Evolutionary conservation across 2,329 filamentous ascomycete genomes (phyloP), one percentile per base, ranked within the genome.

Genomic region (Trichoderma brevicompactum): DNA sequence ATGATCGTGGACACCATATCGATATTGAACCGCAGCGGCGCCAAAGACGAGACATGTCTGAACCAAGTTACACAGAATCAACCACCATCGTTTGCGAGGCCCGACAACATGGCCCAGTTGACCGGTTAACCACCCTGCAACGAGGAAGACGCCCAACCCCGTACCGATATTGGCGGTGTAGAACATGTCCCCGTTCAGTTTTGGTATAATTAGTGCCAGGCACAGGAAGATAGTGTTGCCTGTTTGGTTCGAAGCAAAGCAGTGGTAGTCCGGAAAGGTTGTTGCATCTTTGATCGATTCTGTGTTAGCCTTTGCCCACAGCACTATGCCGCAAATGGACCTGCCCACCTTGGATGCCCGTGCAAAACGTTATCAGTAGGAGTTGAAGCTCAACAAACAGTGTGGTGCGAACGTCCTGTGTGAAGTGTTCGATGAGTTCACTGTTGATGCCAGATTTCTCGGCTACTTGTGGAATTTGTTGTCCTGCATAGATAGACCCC

Each of bases 191-290:
- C 79, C 78, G 68, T 82, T 76, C 66, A 83, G 74, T 41, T 80
- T 72, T 8, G 84, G 82, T 36, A 83, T 70, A 41, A 83, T 75
- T 64, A 87, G 77, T 36, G 84, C 85, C 10, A 84, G 71, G 65
- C 81, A 76, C 8, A 88, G 79, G 70, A 89, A 83, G 55, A 89
- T 82, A 2, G 86, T 88, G 75, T 89, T 89, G 66, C 87, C 87
- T 0, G 87, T 89, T 71, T 89, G 86, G 73, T 89, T 89, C 36
- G 85, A 87, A 13, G 84, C 83, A 73, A 89, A 88, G 72, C 84
- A 87, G 74, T 83, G 81, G 73, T 85, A 89, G 71, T 87, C 84
- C 23, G 83, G 83, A 71, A 87, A 88, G 2, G 85, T 82, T 19
- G 84, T 81, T 55, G 85, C 85, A 75, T 88, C 85, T 80, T 38